Evolutionary conservation across 176 grass and related monocot species (phyloP).

Genomic region (Ampelocalamus luodianensis): DNA sequence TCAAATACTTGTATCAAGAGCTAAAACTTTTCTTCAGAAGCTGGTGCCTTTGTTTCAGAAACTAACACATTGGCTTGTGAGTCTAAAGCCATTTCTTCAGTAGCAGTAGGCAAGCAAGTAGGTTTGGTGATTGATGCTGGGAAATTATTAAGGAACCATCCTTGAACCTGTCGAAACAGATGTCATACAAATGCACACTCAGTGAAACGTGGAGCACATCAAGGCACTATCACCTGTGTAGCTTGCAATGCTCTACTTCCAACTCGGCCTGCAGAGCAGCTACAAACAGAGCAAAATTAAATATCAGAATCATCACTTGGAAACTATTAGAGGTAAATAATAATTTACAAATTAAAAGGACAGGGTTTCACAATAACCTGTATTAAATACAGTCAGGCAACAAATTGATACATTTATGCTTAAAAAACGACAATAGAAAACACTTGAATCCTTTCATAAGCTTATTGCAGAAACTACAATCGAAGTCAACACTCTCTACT

Average conservation of each 20-base stretch:
- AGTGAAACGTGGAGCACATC: slow-evolving; percentile 26
- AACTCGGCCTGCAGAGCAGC: slow-evolving; percentile 42
- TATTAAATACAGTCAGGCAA: slow-evolving; percentile 23
- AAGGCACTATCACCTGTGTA: slow-evolving; percentile 50
- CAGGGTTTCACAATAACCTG: not conserved
- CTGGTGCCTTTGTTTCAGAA: slow-evolving; percentile 39
- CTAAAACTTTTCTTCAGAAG: slow-evolving; percentile 51
- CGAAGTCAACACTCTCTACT: not conserved
- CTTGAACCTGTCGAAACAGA: slow-evolving; percentile 54
- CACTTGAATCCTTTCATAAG: not conserved
- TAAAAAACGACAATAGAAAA: slow-evolving; percentile 16
- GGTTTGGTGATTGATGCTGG: slow-evolving; percentile 33
- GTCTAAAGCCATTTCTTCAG: slow-evolving; percentile 52
- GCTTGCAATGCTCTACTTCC: slow-evolving; percentile 61
- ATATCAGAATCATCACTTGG: slow-evolving; percentile 31
- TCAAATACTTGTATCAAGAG: slow-evolving; percentile 62
- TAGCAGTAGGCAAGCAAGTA: slow-evolving; percentile 37
- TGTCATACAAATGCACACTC: slow-evolving; percentile 7
- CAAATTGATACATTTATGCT: not conserved
- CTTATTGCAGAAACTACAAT: slow-evolving; percentile 24
- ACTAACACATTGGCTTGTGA: slow-evolving; percentile 35
- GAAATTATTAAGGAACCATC: slow-evolving; percentile 61
- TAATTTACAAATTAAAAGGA: not conserved
- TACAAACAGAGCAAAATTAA: slow-evolving; percentile 32
- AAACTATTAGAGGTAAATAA: slow-evolving; percentile 25